Evolutionary conservation across 768 basidiomycete genomes (phyloP).

Genomic region (Scleroderma citrinum): DNA sequence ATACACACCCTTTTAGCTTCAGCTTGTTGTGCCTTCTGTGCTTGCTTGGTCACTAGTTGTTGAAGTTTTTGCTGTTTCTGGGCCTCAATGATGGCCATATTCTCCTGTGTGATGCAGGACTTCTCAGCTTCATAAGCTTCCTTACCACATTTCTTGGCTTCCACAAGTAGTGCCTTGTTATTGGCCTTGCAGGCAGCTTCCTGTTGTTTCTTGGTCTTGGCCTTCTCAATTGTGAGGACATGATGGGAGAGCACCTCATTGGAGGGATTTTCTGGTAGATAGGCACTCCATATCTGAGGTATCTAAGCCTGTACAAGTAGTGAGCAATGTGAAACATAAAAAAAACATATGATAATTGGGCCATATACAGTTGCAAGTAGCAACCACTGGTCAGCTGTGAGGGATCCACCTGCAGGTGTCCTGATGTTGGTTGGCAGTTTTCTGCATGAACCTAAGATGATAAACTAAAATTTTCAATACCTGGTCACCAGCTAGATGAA

Average conservation of each 20-base stretch:
- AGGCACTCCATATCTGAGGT: conserved; percentile 23
- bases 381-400: conserved; percentile 32
- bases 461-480: neutral
- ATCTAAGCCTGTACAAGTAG: conserved; percentile 16
- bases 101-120: neutral
- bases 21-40: neutral
- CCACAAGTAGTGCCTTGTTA: neutral
- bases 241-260: neutral
- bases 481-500: neutral
- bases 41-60: neutral
- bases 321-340: neutral
- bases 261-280: neutral
- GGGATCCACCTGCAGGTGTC: conserved; percentile 28
- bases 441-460: neutral
- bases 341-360: conserved; percentile 21
- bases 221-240: neutral
- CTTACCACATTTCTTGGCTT: conserved; percentile 1
- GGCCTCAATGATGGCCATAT: neutral
- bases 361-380: conserved; percentile 23
- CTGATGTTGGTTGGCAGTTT: conserved; percentile 23
- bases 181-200: neutral
- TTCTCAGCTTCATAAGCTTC: conserved; percentile 1
- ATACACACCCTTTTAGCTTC: neutral
- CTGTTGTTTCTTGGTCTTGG: neutral
- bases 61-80: neutral